phyloP scores from a whole-genome alignment of 2,329 filamentous ascomycete species.

The Ceratocystis diversiconidia region DNA sequence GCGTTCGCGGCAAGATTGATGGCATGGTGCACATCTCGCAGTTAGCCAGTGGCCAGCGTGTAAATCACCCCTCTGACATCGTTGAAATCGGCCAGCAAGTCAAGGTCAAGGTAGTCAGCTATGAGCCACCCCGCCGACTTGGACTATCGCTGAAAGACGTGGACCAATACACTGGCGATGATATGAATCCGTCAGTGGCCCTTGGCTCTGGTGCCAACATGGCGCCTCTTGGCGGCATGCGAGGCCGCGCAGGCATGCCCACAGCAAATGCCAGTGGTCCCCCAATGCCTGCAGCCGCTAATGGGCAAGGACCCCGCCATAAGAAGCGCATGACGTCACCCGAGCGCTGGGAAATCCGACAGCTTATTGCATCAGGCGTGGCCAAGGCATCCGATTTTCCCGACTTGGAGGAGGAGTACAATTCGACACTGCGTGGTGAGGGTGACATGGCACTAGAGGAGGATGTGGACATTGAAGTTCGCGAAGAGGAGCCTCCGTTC shows the following conservation, averaged over 20 bases:
- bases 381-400: conserved; percentile 88
- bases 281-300: conserved; percentile 20
- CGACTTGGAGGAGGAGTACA: conserved; percentile 86
- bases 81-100: conserved; percentile 68
- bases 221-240: conserved; percentile 55
- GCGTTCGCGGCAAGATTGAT: conserved; percentile 77
- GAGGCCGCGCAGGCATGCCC: conserved; percentile 30
- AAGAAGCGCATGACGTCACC: conserved; percentile 94
- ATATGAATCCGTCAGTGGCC: conserved; percentile 62
- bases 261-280: conserved; percentile 24
- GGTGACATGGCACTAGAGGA: conserved; percentile 85
- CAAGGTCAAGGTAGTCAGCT: conserved; percentile 82
- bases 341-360: conserved; percentile 93
- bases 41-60: conserved; percentile 67
- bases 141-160: conserved; percentile 96
- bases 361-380: conserved; percentile 88
- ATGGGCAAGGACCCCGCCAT: conserved; percentile 37
- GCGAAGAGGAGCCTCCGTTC: conserved; percentile 93
- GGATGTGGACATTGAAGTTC: conserved; percentile 92
- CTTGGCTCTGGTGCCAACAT: conserved; percentile 85
- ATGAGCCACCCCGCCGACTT: conserved; percentile 59
- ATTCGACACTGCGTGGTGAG: conserved; percentile 72
- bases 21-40: conserved; percentile 89
- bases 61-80: conserved; percentile 84
- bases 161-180: conserved; percentile 74